Base-by-base conservation (phyloP, 768 basidiomycete species). In the Lanmaoa rubissima region DNA sequence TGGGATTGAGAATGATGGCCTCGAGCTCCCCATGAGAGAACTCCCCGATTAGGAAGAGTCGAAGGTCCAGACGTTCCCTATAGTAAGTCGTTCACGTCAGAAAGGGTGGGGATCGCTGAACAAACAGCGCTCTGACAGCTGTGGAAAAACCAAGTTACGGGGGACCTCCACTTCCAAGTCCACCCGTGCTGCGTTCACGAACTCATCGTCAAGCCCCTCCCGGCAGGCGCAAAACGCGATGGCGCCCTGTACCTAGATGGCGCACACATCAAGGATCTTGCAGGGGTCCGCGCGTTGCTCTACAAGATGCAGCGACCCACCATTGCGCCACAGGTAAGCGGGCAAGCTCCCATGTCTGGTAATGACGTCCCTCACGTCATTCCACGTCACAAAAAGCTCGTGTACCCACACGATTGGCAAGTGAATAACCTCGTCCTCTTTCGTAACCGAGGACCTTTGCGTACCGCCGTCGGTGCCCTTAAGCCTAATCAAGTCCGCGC, bases 141-240 rank as follows among this genome's bases (percentile, higher is more conserved):
- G 8, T 97, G 94, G 94, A 96, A 95, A 79, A 96, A 95, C 72
- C 92, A 94, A 0, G 82, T 84, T 7, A 96, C 92, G 12, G 85
- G 86, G 21, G 76, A 76, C 4, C 79, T 97, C 24, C 91, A 95
- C 69, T 86, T 95, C 75, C 84, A 98, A 68, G 93, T 96, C 5
- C 94, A 96, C 69, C 93, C 90, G 6, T 90, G 88, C 61, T 91
- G 84, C 32, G 83, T 72, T 2, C 72, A 76, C 38, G 84, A 88
- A 62, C 78, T 95, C 34, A 59, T 86, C 52, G 75, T 97, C 60
- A 82, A 82, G 17, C 83, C 92, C 14, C 79, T 95, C 0, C 90
- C 92, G 0, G 76, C 73, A 45, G 81, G 81, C 24, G 79, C 81
- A 0, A 73, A 73, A 31, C 78, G 80, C 13, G 79, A 85, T 41